Base-by-base conservation (phyloP, 805 yeast species). In the Cyberlindnera amylophila region DNA sequence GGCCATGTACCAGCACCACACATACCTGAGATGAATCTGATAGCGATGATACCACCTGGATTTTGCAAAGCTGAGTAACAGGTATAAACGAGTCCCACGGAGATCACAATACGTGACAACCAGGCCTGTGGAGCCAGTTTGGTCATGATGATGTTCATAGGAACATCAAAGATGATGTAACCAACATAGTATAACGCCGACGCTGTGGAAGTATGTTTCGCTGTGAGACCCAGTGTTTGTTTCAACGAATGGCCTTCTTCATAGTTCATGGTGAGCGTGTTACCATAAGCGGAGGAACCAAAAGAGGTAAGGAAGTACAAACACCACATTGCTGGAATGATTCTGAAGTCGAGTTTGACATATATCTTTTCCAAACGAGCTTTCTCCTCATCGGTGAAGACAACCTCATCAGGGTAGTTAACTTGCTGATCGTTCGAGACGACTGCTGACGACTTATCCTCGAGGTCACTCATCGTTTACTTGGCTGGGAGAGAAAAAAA, bases 1-100 rank as follows among this genome's bases (percentile, higher is more conserved):
- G 95, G 95, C 95, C 95, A 86, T 4, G 86, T 79, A 32, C 95
- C 95, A 10, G 95, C 93, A 39, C 86, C 86, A 44, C 82, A 83
- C 42, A 82, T 51, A 36, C 95, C 95, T 23, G 83, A 74, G 44
- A 87, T 70, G 45, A 86, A 78, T 50, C 95, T 71, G 33, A 80
- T 62, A 2, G 89, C 95, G 44, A 80, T 77, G 24, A 87, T 66
- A 5, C 91, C 91, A 8, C 71, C 55, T 4, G 74, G 64, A 40
- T 69, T 72, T n/a, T 58, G 46, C 44, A 86, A 65, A 1, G 85
- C 81, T 6, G 81, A 69, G 58, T 83, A 85, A 59, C 95, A 88
- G 1, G 85, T 60, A 55, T 84, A 86, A 1, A 85, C 88, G 33
- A 86, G 53, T 9, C 96, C 96, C 34, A 87, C 86, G 21, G 86